Base-by-base conservation (phyloP, 2,329 filamentous ascomycete species). In the Parafenestella ontariensis region DNA sequence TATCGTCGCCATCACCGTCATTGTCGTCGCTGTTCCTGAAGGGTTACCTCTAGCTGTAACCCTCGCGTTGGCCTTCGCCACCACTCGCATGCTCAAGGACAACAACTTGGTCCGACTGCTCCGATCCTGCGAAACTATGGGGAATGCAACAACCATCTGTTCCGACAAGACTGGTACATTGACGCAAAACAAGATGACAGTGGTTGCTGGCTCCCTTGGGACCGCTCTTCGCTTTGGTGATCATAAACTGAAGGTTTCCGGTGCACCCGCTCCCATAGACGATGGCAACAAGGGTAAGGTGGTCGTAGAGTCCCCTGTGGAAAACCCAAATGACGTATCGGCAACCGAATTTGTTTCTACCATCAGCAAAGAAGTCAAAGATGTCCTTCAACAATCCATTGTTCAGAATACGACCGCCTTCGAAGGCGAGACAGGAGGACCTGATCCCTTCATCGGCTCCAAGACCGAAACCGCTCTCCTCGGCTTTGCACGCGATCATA, bases 391-490 rank as follows among this genome's bases (percentile, higher is more conserved):
- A 42, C 82, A 90, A 50, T 89, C 87, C 3, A 75, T 76, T 40
- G 64, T 73, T 8, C 69, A 72, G 45, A 77, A 77, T 57, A 74
- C 74, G 6, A 76, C 73, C 5, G 74, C 74, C 72, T 72, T 83
- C 72, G 53, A 81, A 72, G 49, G 76, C 61, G 49, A 73, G 49
- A 56, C 79, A 69, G 61, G 79, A 42, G 52, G 76, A 59, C 21
- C 79, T 48, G 56, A 82, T 42, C 76, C 82, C 0, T 92, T 90
- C 61, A 82, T 92, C 58, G 89, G 89, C 26, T 91, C 89, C 5
- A 92, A 91, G 76, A 92, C 89, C 0, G 89, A 92, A 70, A 91
- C 88, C 3, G 89, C 89, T 20, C 79, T 92, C 11, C 81, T 92
- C n/a, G 79, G 81, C 21, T 91, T 91, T 68, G 87, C 88, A 18